A percentile compares a stretch with the other conserved stretches of the same genome.
Conservation (phyloP, 1,284 basidiomycete genomes). For the Malassezia brasiliensis region DNA sequence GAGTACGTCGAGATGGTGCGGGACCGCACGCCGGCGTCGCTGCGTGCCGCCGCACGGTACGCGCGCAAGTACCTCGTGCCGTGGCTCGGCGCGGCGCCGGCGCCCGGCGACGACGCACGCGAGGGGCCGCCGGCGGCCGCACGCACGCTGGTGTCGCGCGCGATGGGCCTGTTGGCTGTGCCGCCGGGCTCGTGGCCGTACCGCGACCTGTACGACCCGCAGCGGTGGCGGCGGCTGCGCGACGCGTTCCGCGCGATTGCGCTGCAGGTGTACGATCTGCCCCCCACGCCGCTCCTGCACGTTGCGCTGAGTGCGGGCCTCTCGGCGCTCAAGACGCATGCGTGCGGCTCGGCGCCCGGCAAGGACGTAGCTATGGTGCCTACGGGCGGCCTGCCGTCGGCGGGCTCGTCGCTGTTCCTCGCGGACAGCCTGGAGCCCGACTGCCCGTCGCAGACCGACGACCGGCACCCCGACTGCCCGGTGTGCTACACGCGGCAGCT, state of each 20-base stretch:
- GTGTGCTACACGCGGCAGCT: slow-evolving; percentile 66
- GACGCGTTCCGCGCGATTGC: slow-evolving; percentile 26
- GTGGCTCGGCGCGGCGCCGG: background rate
- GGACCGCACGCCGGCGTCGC: slow-evolving; percentile 12
- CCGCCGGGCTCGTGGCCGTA: slow-evolving; percentile 4
- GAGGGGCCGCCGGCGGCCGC: too few species aligned
- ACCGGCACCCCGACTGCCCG: slow-evolving; percentile 61
- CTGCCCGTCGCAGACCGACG: background rate
- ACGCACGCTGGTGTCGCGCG: slow-evolving; percentile 8
- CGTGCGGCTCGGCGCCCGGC: slow-evolving; percentile 20
- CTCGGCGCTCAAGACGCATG: slow-evolving; percentile 29
- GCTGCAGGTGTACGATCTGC: slow-evolving; percentile 30
- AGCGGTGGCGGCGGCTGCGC: slow-evolving; percentile 23
- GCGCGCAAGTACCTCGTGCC: slow-evolving; percentile 65
- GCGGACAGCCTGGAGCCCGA: background rate
- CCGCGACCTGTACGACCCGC: slow-evolving; percentile 26
- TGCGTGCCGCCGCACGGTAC: slow-evolving; percentile 77
- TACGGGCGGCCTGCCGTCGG: background rate
- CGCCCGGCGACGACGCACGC: too few species aligned
- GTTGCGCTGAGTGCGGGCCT: slow-evolving; percentile 42
- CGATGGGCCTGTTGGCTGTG: slow-evolving; percentile 37
- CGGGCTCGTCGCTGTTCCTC: background rate
- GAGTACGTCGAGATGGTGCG: slow-evolving; percentile 79
- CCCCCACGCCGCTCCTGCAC: slow-evolving; percentile 32
- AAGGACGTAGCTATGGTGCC: background rate